Conservation (phyloP, 1,284 basidiomycete species). For the Nidula niveotomentosa region DNA sequence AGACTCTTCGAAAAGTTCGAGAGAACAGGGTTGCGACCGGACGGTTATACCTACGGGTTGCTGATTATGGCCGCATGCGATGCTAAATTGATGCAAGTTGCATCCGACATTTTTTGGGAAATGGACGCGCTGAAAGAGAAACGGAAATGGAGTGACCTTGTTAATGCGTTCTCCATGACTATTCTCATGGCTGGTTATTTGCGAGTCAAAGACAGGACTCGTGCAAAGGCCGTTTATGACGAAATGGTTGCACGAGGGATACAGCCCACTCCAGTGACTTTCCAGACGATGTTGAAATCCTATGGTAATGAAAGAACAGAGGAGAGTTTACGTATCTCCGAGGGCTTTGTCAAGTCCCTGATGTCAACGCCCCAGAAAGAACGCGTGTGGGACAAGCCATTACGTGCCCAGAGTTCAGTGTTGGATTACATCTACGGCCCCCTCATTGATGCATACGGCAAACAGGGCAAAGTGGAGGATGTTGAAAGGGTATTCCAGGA, state of each 20-base stretch:
- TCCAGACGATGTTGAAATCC: constrained; percentile 66
- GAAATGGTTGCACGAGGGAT: constrained; percentile 75
- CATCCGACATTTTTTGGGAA: constrained; percentile 67
- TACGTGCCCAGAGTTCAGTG: constrained; percentile 21
- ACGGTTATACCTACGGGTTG: constrained; percentile 71
- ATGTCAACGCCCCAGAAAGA: constrained; percentile 32
- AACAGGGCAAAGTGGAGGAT: constrained; percentile 44
- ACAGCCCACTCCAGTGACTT: constrained; percentile 71
- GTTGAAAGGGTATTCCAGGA: constrained; percentile 61
- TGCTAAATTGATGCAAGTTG: constrained; percentile 64
- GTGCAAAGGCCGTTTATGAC: constrained; percentile 72
- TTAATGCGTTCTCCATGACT: constrained; percentile 73
- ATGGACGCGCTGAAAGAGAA: constrained; percentile 51
- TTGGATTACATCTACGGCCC: constrained; percentile 64
- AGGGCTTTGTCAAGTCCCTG: constrained; percentile 59
- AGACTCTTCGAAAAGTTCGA: constrained; percentile 61
- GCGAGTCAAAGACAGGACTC: constrained; percentile 49
- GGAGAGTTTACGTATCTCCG: constrained; percentile 54
- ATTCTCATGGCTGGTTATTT: constrained; percentile 85
- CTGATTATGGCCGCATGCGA: constrained; percentile 88
- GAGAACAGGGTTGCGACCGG: constrained; percentile 31
- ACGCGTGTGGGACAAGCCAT: constrained; percentile 25
- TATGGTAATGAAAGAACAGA: constrained; percentile 50
- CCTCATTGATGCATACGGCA: constrained; percentile 60
- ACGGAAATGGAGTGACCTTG: constrained; percentile 34